These are phyloP conservation scores for Kluyveromyces lactis DNA, from an alignment of 805 yeast species.

Conservation along the genomic window DNA sequence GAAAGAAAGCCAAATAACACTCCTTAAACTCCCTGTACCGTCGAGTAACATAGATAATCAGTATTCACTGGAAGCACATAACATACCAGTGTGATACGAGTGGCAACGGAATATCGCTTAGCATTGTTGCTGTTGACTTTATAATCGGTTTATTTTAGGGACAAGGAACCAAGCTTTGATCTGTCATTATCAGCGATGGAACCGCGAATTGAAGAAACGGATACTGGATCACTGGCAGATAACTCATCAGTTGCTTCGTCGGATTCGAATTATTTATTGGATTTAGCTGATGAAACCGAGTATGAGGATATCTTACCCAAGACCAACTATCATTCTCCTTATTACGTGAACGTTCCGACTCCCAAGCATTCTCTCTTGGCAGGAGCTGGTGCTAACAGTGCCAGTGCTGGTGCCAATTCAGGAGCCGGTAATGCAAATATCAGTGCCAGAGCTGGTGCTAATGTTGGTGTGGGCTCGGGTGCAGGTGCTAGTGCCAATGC, in stretches of 20 bases:
- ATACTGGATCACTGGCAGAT: too few relatives aligned
- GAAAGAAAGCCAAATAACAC: not conserved
- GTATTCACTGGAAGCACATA: too few relatives aligned
- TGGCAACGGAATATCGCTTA: too few relatives aligned
- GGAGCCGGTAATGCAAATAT: not conserved
- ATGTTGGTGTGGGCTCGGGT: not conserved
- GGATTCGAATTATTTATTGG: conserved; percentile 18
- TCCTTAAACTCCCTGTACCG: too few relatives aligned
- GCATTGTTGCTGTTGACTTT: too few relatives aligned
- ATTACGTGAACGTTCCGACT: conserved; percentile 27
- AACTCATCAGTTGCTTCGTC: conserved; percentile 14
- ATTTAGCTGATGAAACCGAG: conserved; percentile 16
- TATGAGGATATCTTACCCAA: conserved; percentile 19
- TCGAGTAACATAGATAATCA: too few relatives aligned
- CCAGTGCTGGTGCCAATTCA: not conserved
- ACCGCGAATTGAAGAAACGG: too few relatives aligned
- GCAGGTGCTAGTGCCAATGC: not conserved
- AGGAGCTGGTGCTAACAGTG: not conserved
- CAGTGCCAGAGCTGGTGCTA: not conserved
- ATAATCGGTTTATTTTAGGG: too few relatives aligned
- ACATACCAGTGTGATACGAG: too few relatives aligned
- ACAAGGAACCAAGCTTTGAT: too few relatives aligned
- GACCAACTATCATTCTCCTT: conserved; percentile 26
- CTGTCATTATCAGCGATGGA: too few relatives aligned
- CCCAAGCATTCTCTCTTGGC: conserved; percentile 20